Percentiles rank a stretch among this genome's conserved stretches.
These are phyloP conservation scores for Trichoderma citrinoviride DNA, from an alignment of 2,329 filamentous ascomycete species.

Conservation along the genomic window DNA sequence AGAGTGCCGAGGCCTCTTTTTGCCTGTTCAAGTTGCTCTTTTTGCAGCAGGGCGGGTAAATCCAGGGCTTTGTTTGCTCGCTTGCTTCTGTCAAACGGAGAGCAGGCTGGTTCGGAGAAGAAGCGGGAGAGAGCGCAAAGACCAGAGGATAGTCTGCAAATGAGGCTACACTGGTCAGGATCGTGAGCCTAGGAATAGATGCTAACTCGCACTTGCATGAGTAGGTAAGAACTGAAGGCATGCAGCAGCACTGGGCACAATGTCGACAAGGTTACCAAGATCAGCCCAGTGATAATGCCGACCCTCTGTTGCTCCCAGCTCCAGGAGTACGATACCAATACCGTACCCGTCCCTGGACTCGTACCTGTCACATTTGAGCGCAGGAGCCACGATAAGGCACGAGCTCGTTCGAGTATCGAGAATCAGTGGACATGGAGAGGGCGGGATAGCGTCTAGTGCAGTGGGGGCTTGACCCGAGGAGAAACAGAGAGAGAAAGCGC, in stretches of 20 bases:
- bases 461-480: constrained; percentile 2
- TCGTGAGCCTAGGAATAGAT: too few relatives aligned
- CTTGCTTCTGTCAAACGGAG: too few relatives aligned
- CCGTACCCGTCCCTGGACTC: background rate
- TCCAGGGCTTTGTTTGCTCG: too few relatives aligned
- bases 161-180: too few relatives aligned
- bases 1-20: background rate
- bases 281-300: background rate
- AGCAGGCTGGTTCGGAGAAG: too few relatives aligned
- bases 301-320: too few relatives aligned
- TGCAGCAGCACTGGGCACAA: background rate
- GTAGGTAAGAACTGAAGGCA: too few relatives aligned
- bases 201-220: too few relatives aligned
- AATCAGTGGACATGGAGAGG: constrained; percentile 9
- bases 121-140: too few relatives aligned
- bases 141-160: too few relatives aligned
- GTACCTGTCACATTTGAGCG: constrained; percentile 13
- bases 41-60: too few relatives aligned
- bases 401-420: constrained; percentile 21
- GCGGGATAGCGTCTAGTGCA: background rate
- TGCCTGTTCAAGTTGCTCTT: too few relatives aligned
- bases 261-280: background rate
- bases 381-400: constrained; percentile 13
- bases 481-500: background rate
- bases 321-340: background rate